Base-by-base conservation (phyloP, 2,329 filamentous ascomycete genomes). In the Sodiomyces alkalinus region DNA sequence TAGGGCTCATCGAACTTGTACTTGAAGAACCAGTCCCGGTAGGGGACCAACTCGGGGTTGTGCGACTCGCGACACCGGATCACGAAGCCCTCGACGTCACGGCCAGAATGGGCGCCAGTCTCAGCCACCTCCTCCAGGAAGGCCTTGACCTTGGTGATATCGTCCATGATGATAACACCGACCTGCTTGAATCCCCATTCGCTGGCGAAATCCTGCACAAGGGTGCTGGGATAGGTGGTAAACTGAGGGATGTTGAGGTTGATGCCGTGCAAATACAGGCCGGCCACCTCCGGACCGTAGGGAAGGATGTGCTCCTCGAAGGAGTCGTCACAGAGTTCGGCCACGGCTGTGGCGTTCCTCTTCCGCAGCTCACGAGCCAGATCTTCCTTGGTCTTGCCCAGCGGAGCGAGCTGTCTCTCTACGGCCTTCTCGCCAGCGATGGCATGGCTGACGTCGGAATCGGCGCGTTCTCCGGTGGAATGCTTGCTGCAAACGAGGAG, bases 1-100 rank as follows among this genome's bases (percentile, higher is more conserved):
- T 98, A 98, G 1, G 90, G 90, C 56, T 98, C 90, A 47, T 98
- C 90, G 35, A 98, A 98, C 58, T 98, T 98, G 69, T 86, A 98
- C 55, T 98, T 98, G 74, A 98, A 98, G 55, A 98, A 98, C 90
- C 90, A 98, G 50, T 98, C 86, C n/a, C 69, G 58, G 49, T 75
- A 90, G 1, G 69, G 66, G 2, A 50, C 51, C 10, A 50, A 47
- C 1, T 53, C 56, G 1, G 60, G 58, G 17, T 72, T 53, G n/a
- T 53, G 46, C 11, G 64, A 58, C 60, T 61, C 74, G 57, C 73
- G 81, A 66, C 90, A 96, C 31, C 90, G 77, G 41, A 98, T 79
- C 32, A 98, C 90, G 42, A 98, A 98, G 4, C 90, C 90, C 53
- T 98, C 90, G 0, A 93, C 87, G 41, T 96, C 87, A 30, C 86